These are phyloP conservation scores for Crotalaria pallida DNA, from an alignment of 306 rosid species.

Conservation along the genomic window DNA sequence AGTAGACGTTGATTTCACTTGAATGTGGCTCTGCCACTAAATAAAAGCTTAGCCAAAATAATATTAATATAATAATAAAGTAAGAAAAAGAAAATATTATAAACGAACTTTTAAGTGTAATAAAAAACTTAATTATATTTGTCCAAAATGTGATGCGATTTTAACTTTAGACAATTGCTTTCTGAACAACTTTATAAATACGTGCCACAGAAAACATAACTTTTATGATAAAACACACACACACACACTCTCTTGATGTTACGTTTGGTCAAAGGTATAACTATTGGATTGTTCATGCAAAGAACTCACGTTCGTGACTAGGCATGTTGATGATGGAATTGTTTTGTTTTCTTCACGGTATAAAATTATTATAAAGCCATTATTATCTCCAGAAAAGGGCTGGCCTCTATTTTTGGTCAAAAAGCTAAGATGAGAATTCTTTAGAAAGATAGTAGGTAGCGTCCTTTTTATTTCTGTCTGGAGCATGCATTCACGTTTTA, in stretches of 20 bases:
- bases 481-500: slow-evolving; percentile 16
- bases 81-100: not conserved
- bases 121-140: not conserved
- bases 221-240: slow-evolving; percentile 8
- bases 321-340: not conserved
- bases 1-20: slow-evolving; percentile 12
- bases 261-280: not conserved
- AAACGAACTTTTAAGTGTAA: not conserved
- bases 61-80: slow-evolving; percentile 18
- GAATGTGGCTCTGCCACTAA: slow-evolving; percentile 20
- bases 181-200: not conserved
- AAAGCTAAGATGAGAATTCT: slow-evolving; percentile 21
- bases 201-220: not conserved
- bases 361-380: not conserved
- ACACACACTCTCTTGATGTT: slow-evolving; percentile 21
- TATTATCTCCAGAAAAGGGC: slow-evolving; percentile 11
- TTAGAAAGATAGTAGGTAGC: slow-evolving; percentile 4
- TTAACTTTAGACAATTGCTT: slow-evolving; percentile 10
- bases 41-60: slow-evolving; percentile 17
- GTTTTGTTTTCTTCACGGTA: not conserved
- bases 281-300: slow-evolving; percentile 15
- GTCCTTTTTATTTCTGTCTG: slow-evolving; percentile 12
- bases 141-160: not conserved
- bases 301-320: slow-evolving; percentile 20
- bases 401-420: slow-evolving; percentile 28